Evolutionary conservation across 768 basidiomycete species (phyloP).

Genomic region (Pleurotus ostreatus): DNA sequence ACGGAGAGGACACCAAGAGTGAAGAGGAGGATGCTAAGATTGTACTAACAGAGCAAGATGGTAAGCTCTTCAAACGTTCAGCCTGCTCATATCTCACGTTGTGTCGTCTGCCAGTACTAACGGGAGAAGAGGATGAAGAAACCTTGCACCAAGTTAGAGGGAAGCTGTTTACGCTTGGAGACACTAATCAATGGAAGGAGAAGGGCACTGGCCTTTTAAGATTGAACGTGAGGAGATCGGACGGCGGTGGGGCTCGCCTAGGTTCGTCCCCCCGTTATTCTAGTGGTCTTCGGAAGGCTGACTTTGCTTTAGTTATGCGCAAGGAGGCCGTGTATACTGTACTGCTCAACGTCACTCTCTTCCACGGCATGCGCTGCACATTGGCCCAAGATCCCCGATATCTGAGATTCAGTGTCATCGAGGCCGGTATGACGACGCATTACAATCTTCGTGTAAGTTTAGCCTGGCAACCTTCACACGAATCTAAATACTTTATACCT

Average conservation of each 20-base stretch:
- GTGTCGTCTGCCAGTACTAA: conserved; percentile 42
- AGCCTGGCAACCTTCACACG: conserved; percentile 10
- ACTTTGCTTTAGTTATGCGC: conserved; percentile 60
- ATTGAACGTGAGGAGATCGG: conserved; percentile 60
- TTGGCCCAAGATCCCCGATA: conserved; percentile 78
- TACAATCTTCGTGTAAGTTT: conserved; percentile 70
- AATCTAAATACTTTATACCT: conserved; percentile 8
- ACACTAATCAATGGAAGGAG: conserved; percentile 70
- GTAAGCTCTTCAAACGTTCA: conserved; percentile 29
- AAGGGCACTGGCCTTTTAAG: conserved; percentile 69
- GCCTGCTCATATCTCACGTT: conserved; percentile 5
- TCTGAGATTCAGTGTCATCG: conserved; percentile 70
- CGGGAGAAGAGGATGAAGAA: conserved; percentile 81
- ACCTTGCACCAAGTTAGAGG: conserved; percentile 74
- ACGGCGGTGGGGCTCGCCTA: conserved; percentile 67
- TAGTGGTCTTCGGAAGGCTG: neutral
- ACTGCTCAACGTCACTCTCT: conserved; percentile 70
- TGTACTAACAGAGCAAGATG: conserved; percentile 65
- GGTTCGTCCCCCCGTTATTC: conserved; percentile 33
- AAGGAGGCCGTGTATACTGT: conserved; percentile 80
- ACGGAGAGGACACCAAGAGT: conserved; percentile 45
- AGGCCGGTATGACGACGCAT: conserved; percentile 54
- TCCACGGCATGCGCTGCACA: conserved; percentile 72
- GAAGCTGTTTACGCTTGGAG: conserved; percentile 63
- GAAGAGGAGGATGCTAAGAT: conserved; percentile 47